Percentiles rank a stretch among this genome's conserved stretches.
Conservation (phyloP, 2,329 filamentous ascomycete genomes). For the Aspergillus latus region DNA sequence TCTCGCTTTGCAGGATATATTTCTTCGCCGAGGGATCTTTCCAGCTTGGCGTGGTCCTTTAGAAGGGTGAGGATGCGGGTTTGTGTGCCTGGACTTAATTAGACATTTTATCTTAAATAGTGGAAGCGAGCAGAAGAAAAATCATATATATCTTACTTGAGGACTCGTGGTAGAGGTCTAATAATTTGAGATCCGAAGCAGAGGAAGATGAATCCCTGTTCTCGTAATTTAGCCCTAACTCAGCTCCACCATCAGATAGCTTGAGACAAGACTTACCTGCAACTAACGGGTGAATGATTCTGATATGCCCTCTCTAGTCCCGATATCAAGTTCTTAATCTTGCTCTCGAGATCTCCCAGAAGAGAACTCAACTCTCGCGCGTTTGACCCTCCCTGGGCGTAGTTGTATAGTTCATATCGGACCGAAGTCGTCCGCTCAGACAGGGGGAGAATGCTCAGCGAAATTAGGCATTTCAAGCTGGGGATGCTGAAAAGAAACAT, state of each 20-base stretch:
- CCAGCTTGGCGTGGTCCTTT: conserved; percentile 26
- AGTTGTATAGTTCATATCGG: conserved; percentile 33
- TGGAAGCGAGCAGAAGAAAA: neutral
- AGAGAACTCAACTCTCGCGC: neutral
- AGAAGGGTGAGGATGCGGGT: conserved; percentile 21
- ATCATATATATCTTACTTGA: conserved; percentile 4
- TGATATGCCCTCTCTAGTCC: conserved; percentile 21
- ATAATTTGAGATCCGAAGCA: neutral
- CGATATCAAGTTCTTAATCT: conserved; percentile 5
- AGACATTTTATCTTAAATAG: neutral
- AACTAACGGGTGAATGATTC: too few relatives aligned
- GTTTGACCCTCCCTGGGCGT: neutral
- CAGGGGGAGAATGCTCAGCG: conserved; percentile 28
- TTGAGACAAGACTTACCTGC: too few relatives aligned
- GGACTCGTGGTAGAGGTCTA: neutral
- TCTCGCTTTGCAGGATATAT: conserved; percentile 29
- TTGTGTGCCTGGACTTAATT: neutral
- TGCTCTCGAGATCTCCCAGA: neutral
- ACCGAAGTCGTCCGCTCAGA: conserved; percentile 28
- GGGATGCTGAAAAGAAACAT: conserved; percentile 26
- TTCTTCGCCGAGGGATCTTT: conserved; percentile 21
- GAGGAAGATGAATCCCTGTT: too few relatives aligned
- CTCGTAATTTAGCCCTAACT: conserved; percentile 6
- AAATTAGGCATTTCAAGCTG: conserved; percentile 21
- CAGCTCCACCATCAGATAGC: too few relatives aligned